A percentile compares a stretch with the other conserved stretches of the same genome.
Evolutionary conservation across 2,329 filamentous ascomycete species (phyloP).

Genomic region (Beauveria sp.): DNA sequence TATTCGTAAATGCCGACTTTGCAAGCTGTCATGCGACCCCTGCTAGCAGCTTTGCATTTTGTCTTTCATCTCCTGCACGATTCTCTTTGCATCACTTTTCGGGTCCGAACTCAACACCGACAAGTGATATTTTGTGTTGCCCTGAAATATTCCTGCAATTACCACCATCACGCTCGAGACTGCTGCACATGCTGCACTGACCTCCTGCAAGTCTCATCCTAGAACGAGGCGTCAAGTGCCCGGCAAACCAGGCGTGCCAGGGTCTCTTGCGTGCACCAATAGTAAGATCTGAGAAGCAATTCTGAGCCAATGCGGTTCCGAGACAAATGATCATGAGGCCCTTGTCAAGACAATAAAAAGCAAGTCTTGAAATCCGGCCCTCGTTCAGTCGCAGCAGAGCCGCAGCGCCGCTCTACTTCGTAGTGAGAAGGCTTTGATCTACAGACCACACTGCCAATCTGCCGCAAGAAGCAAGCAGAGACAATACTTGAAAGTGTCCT

Average conservation of each 20-base stretch:
- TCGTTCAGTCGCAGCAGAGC: neutral
- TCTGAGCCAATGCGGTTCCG: too few relatives aligned
- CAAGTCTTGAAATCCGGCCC: neutral
- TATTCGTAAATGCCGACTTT: neutral
- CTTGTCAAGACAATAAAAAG: neutral
- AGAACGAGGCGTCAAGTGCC: neutral
- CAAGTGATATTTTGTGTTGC: neutral
- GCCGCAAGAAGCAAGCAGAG: neutral
- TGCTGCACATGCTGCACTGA: neutral
- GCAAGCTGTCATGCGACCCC: neutral
- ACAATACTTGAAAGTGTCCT: neutral
- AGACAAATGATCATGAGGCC: neutral
- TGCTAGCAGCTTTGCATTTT: neutral
- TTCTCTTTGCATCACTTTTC: neutral
- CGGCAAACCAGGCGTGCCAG: neutral
- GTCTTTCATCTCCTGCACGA: neutral
- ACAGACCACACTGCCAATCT: neutral
- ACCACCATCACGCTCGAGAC: neutral
- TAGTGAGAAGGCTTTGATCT: neutral
- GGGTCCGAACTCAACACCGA: neutral
- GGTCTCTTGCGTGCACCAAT: neutral
- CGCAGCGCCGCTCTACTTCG: neutral
- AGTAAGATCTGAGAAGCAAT: too few relatives aligned
- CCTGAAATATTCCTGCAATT: conserved; percentile 3
- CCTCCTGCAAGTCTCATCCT: conserved; percentile 9